Evolutionary conservation across 495 filamentous ascomycete genomes (phyloP), one percentile per base, ranked within the genome.

Genomic region (Cercophora sp.): DNA sequence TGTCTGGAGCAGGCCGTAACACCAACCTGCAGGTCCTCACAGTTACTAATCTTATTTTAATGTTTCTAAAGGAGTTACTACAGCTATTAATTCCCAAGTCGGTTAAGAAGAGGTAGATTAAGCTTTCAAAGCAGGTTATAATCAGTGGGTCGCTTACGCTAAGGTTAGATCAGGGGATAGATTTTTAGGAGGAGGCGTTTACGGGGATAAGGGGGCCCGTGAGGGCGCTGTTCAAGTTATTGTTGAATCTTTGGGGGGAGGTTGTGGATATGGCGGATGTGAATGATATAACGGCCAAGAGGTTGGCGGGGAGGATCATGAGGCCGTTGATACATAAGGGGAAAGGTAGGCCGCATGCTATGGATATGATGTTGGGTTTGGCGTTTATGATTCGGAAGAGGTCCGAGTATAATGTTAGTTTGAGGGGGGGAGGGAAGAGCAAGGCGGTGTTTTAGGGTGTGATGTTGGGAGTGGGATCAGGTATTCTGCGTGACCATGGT

Each of bases 141-240:
- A 39, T 39, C 10, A 39, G 36, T 20, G 36, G 36, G n/a, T 11
- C 8, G 8, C 15, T 39, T 2, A 19, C 36, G 36, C 10, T 39
- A 27, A 59, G 71, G n/a, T 51, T 71, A 0, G 72, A 76, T 42
- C 64, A 70, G 49, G 70, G 70, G 16, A 69, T 76, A 16, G 70
- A 74, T 35, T 76, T 76, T 34, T 76, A 71, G 72, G 72, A 76
- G 55, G 72, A 76, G 58, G 67, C 72, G 19, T 49, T 76, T 5
- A 59, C 58, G 29, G 71, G 70, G 1, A 61, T 74, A 3, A 61
- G 60, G 26, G 72, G 72, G 1, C 64, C 66, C 2, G 54, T 59
- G 24, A 65, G 71, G 31, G 59, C 57, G 19, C 46, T 73, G 25
- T 70, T 74, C 58, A 74, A 74, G 56, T 34, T 76, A 49, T 51